phyloP scores from a whole-genome alignment of 345 rosid species.

The Xanthoceras sorbifolium region DNA sequence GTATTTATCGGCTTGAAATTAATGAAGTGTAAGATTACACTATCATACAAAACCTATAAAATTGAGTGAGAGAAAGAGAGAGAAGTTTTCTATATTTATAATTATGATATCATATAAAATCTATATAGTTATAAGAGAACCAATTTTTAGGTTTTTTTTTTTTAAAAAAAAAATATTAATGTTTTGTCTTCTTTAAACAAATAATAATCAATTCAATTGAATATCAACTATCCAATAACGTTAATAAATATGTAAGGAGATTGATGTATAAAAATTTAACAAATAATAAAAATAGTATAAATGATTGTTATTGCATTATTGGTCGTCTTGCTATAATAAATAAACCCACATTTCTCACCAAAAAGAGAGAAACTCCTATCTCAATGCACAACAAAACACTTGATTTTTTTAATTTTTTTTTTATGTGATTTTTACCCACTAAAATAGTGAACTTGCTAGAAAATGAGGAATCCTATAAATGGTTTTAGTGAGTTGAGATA shows the following conservation, averaged over 20 bases:
- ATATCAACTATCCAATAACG: background rate
- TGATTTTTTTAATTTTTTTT: too few relatives aligned
- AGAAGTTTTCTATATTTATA: background rate
- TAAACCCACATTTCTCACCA: background rate
- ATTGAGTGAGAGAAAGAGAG: background rate
- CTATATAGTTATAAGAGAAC: too few relatives aligned
- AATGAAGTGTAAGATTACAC: too few relatives aligned
- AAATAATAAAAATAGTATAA: too few relatives aligned
- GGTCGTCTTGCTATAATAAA: background rate
- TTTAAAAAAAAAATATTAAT: too few relatives aligned
- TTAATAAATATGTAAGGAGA: too few relatives aligned
- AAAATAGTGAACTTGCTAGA: background rate
- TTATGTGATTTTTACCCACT: background rate
- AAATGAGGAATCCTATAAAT: background rate
- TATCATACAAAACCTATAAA: background rate
- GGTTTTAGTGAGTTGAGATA: background rate
- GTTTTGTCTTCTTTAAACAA: too few relatives aligned
- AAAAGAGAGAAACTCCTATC: background rate
- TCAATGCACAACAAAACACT: background rate
- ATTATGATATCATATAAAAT: too few relatives aligned
- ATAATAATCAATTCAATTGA: background rate
- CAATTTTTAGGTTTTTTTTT: too few relatives aligned
- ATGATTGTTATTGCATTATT: too few relatives aligned
- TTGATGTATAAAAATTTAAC: too few relatives aligned
- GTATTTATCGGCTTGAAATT: too few relatives aligned